Conservation (phyloP, 2,329 filamentous ascomycete genomes). For the Plenodomus tracheiphilus region DNA sequence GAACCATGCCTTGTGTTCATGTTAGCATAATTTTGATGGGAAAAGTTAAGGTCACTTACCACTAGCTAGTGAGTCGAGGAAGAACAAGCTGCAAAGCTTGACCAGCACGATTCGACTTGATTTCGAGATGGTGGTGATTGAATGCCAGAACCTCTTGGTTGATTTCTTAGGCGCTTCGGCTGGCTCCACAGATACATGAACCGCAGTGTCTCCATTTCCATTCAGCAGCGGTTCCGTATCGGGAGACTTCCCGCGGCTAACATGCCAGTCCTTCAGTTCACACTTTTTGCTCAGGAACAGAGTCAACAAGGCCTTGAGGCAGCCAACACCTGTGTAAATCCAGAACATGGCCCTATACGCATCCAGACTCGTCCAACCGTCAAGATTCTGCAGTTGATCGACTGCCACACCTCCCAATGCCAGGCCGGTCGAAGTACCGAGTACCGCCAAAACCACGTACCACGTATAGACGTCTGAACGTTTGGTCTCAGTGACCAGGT, state of each 20-base stretch:
- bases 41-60: constrained; percentile 53
- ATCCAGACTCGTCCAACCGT: constrained; percentile 43
- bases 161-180: constrained; percentile 18
- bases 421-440: constrained; percentile 42
- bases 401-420: constrained; percentile 44
- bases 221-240: constrained; percentile 34
- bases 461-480: constrained; percentile 46
- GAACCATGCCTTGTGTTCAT: constrained; percentile 44
- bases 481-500: constrained; percentile 33
- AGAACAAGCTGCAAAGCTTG: constrained; percentile 69
- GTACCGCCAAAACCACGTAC: constrained; percentile 45
- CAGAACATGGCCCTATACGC: constrained; percentile 49
- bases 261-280: constrained; percentile 31
- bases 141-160: constrained; percentile 24
- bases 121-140: constrained; percentile 60
- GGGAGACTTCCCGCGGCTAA: constrained; percentile 1
- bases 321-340: constrained; percentile 48
- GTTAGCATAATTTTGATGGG: background rate
- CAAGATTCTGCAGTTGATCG: constrained; percentile 30
- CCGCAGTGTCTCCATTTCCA: background rate
- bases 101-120: constrained; percentile 59
- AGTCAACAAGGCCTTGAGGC: constrained; percentile 44
- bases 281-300: constrained; percentile 45
- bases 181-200: background rate
- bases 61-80: constrained; percentile 69